Evolutionary conservation across 441 rosid genomes (phyloP).

Genomic region (Corymbia citriodora): DNA sequence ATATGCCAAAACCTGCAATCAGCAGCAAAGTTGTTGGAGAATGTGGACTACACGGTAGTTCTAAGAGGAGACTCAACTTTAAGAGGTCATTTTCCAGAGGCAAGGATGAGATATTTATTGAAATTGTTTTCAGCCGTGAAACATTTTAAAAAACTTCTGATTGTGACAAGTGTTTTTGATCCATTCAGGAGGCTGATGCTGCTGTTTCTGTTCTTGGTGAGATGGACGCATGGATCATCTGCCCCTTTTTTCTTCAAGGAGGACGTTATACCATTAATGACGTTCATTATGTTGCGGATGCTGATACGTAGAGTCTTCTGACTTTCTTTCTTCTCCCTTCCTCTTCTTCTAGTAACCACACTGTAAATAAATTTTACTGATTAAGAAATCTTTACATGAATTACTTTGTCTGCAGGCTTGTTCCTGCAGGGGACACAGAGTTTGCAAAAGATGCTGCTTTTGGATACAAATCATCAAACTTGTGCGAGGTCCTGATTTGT

Average conservation of each 20-base stretch:
- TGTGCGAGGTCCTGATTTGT: constrained; percentile 50
- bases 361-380: background rate
- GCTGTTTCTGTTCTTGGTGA: constrained; percentile 85
- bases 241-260: constrained; percentile 98
- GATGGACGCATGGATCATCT: constrained; percentile 94
- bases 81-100: constrained; percentile 99
- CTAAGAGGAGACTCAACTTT: constrained; percentile 97
- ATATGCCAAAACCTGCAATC: constrained; percentile 64
- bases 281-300: constrained; percentile 91
- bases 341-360: background rate
- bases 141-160: background rate
- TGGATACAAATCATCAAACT: constrained; percentile 92
- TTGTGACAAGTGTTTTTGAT: background rate
- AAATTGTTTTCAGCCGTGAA: background rate
- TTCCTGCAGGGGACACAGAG: constrained; percentile 96
- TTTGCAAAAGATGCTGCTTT: constrained; percentile 96
- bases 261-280: constrained; percentile 91
- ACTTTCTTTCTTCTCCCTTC: background rate
- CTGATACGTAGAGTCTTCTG: constrained; percentile 43
- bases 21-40: constrained; percentile 63
- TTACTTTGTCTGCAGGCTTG: constrained; percentile 46
- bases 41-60: constrained; percentile 70
- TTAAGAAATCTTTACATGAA: constrained; percentile 1
- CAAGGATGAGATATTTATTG: constrained; percentile 20
- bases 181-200: constrained; percentile 84